phyloP scores from a whole-genome alignment of 1,284 basidiomycete species.

The Ceratobasidium sp. region DNA sequence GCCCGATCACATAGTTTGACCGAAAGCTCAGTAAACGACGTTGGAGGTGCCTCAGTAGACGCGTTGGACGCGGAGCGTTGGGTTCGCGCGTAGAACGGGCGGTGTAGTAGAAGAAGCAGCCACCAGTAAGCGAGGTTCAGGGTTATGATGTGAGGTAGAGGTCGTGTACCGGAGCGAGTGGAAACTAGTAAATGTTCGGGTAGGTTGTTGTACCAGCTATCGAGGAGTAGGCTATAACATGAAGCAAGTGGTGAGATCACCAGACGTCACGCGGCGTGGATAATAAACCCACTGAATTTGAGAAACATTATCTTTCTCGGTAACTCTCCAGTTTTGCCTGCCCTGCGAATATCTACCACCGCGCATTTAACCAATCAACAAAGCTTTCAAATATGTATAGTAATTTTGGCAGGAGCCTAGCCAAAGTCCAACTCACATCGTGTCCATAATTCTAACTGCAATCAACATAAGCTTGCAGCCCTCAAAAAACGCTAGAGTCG shows the following conservation, averaged over 20 bases:
- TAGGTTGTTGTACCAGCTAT: slow-evolving; percentile 64
- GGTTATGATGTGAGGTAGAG: slow-evolving; percentile 67
- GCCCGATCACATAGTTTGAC: slow-evolving; percentile 63
- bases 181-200: slow-evolving; percentile 57
- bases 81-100: slow-evolving; percentile 65
- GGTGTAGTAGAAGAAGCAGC: slow-evolving; percentile 68
- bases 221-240: slow-evolving; percentile 60
- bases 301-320: slow-evolving; percentile 43
- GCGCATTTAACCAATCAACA: no score
- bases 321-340: slow-evolving; percentile 33
- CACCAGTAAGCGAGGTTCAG: slow-evolving; percentile 69
- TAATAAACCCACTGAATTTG: slow-evolving; percentile 58
- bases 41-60: slow-evolving; percentile 50
- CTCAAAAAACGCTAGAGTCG: slow-evolving; percentile 60
- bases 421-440: slow-evolving; percentile 58
- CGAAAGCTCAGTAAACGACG: slow-evolving; percentile 52
- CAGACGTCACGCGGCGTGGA: no score
- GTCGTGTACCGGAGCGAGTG: slow-evolving; percentile 55
- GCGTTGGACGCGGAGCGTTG: slow-evolving; percentile 36
- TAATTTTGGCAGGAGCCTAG: no score
- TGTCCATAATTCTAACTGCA: slow-evolving; percentile 62
- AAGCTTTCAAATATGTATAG: no score
- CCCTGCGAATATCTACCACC: slow-evolving; percentile 20
- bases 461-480: slow-evolving; percentile 63
- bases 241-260: background rate